Base-by-base conservation (phyloP, 2,329 filamentous ascomycete genomes). In the Talaromyces sp. region DNA sequence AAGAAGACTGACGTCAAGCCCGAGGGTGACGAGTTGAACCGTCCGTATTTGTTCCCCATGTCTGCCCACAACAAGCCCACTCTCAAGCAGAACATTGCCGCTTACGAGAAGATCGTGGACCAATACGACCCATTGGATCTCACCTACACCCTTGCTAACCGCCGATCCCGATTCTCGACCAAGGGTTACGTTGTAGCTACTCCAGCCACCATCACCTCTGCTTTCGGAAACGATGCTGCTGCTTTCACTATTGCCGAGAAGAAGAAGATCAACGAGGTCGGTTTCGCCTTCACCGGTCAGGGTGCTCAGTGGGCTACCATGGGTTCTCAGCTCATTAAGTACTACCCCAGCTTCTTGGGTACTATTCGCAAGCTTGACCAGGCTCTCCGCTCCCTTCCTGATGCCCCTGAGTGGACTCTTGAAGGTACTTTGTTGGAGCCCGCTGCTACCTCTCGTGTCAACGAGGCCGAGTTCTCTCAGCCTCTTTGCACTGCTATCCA, bases 401-500 rank as follows among this genome's bases (percentile, higher is more conserved):
- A 54, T n/a, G 50, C 50, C 10, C 61, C 62, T n/a, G 27, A 61
- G 13, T 58, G 52, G 54, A 64, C 10, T 39, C 17, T 56, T 47
- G 59, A 61, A 19, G 39, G n/a, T 13, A 35, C 39, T 17, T 19
- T 66, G 5, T 25, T 47, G 58, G n/a, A 67, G 62, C 10, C 47
- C 9, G 41, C 45, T 11, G 25, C 33, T 15, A 49, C 49, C 13
- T 57, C 37, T 43, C 57, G 62, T 19, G 47, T 61, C 11, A 60
- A 39, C 33, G 45, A 67, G n/a, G 61, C 49, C 15, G 22, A 65
- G 4, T 41, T 66, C 6, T 60, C 50, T 13, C 67, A 69, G 17
- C 70, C 71, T 2, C 27, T 67, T 1, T 65, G 77, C 66, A 82
- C 81, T 0, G 80, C 82, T 0, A 68, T 86, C 0, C 84, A 86